Conservation (phyloP, 139 green algal species). For the Tetraselmis striata region DNA sequence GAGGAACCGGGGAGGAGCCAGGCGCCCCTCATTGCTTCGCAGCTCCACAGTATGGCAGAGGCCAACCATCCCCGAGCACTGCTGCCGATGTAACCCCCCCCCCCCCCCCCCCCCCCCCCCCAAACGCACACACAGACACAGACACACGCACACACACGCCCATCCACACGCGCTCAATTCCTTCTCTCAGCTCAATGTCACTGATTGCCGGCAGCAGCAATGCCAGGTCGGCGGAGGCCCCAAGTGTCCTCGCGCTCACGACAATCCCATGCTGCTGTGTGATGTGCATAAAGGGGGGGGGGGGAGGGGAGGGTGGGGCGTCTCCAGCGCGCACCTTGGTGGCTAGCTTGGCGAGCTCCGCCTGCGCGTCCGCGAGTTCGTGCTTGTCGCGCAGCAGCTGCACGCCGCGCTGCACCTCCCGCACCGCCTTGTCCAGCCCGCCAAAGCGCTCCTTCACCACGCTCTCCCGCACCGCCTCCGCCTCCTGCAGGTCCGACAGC, state of each 20-base stretch:
- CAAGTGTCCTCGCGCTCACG: constrained; percentile 15
- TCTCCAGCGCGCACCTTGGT: constrained; percentile 23
- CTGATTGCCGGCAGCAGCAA: constrained; percentile 24
- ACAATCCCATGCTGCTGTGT: constrained; percentile 22
- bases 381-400: constrained; percentile 48
- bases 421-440: constrained; percentile 29
- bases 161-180: constrained; percentile 36
- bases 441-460: constrained; percentile 28
- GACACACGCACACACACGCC: constrained; percentile 27
- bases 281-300: constrained; percentile 37
- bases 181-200: constrained; percentile 29
- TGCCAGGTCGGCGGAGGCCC: constrained; percentile 30
- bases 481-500: constrained; percentile 32
- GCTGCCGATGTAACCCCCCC: constrained; percentile 6
- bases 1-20: constrained; percentile 5
- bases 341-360: constrained; percentile 40
- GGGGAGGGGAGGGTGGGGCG: too few species aligned
- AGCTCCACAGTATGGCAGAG: too few species aligned
- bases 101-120: too few species aligned
- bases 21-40: too few species aligned
- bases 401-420: constrained; percentile 37
- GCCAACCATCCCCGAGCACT: too few species aligned
- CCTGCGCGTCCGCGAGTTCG: constrained; percentile 51
- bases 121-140: constrained; percentile 7
- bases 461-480: constrained; percentile 25